Evolutionary conservation across 2,329 filamentous ascomycete genomes (phyloP), one percentile per base, ranked within the genome.

Genomic region (Colletotrichum acutatum): DNA sequence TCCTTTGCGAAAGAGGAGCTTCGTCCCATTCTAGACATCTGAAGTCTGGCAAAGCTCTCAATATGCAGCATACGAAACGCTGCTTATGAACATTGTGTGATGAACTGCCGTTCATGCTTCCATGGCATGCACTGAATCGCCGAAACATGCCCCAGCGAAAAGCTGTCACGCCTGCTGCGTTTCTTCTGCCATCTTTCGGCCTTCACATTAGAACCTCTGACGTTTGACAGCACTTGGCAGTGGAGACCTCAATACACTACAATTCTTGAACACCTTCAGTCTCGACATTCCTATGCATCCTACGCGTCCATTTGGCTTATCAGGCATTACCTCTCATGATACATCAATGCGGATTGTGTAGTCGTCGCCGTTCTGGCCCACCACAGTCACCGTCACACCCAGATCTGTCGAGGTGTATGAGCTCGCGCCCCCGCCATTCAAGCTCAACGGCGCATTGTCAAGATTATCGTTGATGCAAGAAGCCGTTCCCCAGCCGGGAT

Each of bases 391-490:
- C 16, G 53, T 54, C 7, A 68, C 58, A 8, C 68, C 66, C 62
- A 68, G 64, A 1, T 30, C 53, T 19, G 52, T 24, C 5, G 19
- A 58, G 1, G 58, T 63, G 26, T 59, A 63, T 2, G 71, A 4
- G 24, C 37, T 66, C 6, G 54, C 22, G 2, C 22, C 42, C 19
- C 7, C 42, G 11, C 26, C 24, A 4, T n/a, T 16, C 3, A 72
- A 24, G 3, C n/a, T 64, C 64, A 83, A 68, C 7, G 80, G 77
- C 5, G 77, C 81, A 62, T 82, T 82, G 42, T 83, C 80, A 9
- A 83, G 73, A 58, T 78, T 75, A 32, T 77, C 77, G 4, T 71
- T 76, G 0, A 75, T 77, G 30, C 81, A 83, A 2, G 78, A 77
- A 3, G 52, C 28, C 1, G 42, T 8, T 5, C 76, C 76, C 2